A percentile compares a stretch with the other conserved stretches of the same genome.
phyloP scores from a whole-genome alignment of 768 basidiomycete genomes.

The Pulveroboletus sp. region DNA sequence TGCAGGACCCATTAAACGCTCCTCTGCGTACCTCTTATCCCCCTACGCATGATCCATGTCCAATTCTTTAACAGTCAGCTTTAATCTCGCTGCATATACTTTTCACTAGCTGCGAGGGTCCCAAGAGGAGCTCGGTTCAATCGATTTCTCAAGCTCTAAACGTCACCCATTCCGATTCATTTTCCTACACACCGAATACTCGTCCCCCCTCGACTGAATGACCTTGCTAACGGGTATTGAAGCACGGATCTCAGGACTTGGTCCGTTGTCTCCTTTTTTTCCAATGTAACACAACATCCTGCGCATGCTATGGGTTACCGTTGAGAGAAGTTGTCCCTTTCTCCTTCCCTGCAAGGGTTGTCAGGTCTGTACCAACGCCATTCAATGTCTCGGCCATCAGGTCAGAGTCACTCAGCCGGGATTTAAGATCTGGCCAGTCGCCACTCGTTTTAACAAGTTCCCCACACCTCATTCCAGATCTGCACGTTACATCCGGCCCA shows the following conservation, averaged over 20 bases:
- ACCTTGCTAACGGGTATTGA: not conserved
- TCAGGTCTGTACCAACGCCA: not conserved
- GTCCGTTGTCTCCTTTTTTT: not conserved
- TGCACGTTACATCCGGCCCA: not conserved
- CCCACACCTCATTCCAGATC: not conserved
- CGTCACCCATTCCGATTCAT: not conserved
- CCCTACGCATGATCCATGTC: not conserved
- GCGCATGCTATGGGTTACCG: not conserved
- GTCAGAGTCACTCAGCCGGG: not conserved
- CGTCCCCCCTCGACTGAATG: not conserved
- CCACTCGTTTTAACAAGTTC: not conserved
- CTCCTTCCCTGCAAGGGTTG: no score
- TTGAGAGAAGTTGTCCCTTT: not conserved
- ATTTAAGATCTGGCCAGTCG: not conserved
- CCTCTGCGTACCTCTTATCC: not conserved
- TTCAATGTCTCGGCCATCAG: not conserved
- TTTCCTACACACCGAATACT: not conserved
- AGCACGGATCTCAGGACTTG: no score
- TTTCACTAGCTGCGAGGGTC: slow-evolving; percentile 1
- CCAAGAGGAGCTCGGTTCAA: not conserved
- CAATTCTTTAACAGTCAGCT: not conserved
- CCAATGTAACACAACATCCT: no score
- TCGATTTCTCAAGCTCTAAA: not conserved
- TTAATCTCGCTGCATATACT: slow-evolving; percentile 2
- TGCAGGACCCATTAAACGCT: not conserved